These are phyloP conservation scores for California macrophylla DNA, from an alignment of 441 rosid species.

Conservation along the genomic window DNA sequence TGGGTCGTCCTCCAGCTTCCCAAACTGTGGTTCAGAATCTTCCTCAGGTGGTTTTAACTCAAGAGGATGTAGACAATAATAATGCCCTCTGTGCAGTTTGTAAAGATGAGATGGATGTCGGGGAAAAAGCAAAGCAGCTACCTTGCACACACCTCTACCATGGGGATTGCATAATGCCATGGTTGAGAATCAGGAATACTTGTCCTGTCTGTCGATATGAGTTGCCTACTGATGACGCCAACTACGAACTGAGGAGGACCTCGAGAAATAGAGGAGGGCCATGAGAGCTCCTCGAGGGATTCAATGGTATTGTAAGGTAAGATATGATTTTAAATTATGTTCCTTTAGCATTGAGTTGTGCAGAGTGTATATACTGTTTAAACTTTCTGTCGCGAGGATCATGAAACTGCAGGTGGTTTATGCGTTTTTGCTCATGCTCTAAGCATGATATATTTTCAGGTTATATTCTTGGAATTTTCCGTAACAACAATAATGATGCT, in stretches of 20 bases:
- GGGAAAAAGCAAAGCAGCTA: slow-evolving; percentile 50
- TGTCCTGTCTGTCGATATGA: slow-evolving; percentile 90
- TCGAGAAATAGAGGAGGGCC: slow-evolving; percentile 50
- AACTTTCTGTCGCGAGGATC: background rate
- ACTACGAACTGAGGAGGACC: slow-evolving; percentile 55
- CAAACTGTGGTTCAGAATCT: slow-evolving; percentile 50
- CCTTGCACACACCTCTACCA: slow-evolving; percentile 84
- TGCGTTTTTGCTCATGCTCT: background rate
- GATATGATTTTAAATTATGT: background rate
- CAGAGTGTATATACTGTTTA: background rate
- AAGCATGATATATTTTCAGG: background rate
- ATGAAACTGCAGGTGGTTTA: background rate
- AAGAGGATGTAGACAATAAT: slow-evolving; percentile 38
- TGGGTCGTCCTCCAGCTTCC: slow-evolving; percentile 63
- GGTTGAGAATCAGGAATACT: slow-evolving; percentile 77
- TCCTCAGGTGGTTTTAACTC: slow-evolving; percentile 38
- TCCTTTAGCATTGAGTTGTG: background rate
- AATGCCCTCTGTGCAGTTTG: slow-evolving; percentile 68
- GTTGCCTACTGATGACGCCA: slow-evolving; percentile 69
- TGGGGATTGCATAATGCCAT: slow-evolving; percentile 65
- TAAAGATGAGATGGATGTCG: slow-evolving; percentile 61
- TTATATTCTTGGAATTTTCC: background rate
- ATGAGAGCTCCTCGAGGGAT: slow-evolving; percentile 25
- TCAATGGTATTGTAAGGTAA: background rate
- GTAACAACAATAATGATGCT: background rate